These are phyloP conservation scores for Tetrapisispora iriomotensis DNA, from an alignment of 805 yeast genomes.

Conservation along the genomic window DNA sequence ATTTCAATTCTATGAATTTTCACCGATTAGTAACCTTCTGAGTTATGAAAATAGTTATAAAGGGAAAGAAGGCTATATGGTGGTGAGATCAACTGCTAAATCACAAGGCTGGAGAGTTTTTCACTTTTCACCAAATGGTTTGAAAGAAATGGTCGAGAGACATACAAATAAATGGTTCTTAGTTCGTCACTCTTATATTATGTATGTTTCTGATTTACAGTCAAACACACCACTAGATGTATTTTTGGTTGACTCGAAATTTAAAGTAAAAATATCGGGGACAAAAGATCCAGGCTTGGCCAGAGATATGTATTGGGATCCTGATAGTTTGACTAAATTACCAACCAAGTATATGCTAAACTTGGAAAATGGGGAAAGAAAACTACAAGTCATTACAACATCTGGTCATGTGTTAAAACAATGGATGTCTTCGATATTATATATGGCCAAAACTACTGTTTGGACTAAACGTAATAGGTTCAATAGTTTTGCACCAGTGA, in stretches of 20 bases:
- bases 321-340: conserved; percentile 30
- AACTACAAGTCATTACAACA: conserved; percentile 58
- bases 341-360: conserved; percentile 47
- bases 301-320: conserved; percentile 13
- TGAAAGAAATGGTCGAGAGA: conserved; percentile 80
- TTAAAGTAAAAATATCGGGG: conserved; percentile 45
- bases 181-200: conserved; percentile 72
- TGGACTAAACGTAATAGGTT: conserved; percentile 77
- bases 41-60: conserved; percentile 72
- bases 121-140: conserved; percentile 69
- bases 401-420: conserved; percentile 53
- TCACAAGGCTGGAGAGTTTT: conserved; percentile 95
- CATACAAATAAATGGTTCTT: conserved; percentile 90
- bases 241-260: conserved; percentile 73
- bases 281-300: conserved; percentile 12
- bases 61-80: conserved; percentile 83
- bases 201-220: conserved; percentile 76
- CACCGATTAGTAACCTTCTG: conserved; percentile 75
- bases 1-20: conserved; percentile 80
- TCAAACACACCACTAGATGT: conserved; percentile 88
- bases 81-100: conserved; percentile 72
- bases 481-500: conserved; percentile 84
- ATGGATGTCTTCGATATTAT: conserved; percentile 68
- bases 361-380: conserved; percentile 69
- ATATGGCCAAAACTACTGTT: conserved; percentile 54